Evolutionary conservation across 768 basidiomycete genomes (phyloP), one percentile per base, ranked within the genome.

Genomic region (Roridomyces roridus): DNA sequence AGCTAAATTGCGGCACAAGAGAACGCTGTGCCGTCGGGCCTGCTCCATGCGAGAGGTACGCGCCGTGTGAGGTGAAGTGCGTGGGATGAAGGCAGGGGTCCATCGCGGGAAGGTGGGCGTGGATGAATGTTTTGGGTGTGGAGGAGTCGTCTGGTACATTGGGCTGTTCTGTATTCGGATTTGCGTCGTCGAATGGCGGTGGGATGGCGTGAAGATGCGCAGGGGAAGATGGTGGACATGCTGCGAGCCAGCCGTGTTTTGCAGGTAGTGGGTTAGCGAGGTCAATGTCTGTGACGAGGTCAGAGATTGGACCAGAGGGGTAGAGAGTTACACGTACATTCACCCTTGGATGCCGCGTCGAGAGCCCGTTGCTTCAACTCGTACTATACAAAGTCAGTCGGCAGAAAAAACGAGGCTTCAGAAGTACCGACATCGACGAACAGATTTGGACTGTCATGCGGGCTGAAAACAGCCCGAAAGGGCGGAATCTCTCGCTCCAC

Each of bases 1-100:
- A 76, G 10, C 81, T 79, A 65, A 87, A 87, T 15, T 80, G 77
- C 0, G 85, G 85, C 6, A 82, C 62, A 43, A 85, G 67, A 2
- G 61, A 66, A 6, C 56, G 68, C 36, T 76, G 71, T 1, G 83
- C 77, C 2, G 65, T 51, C 1, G 85, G 85, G 0, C 85, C 85
- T 1, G 36, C 53, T 6, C 70, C 65, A 52, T 83, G 77, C 0
- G 83, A 74, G 53, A 85, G 74, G 68, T 82, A 84, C 48, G 82
- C 78, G 0, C 82, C 85, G 52, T 85, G 82, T 0, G 70, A 59
- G 29, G 75, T 68, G 12, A 78, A 60, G 65, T 74, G 67, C 9
- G 66, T 57, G 15, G 78, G 76, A 57, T 82, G 76, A 2, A 63
- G 59, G 65, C 82, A 85, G 7, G 81, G 78, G 60, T 81, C 74